Percentiles rank a stretch among this genome's conserved stretches.
Conservation (phyloP, 192 early-diverging fungal genomes). For the Umbelopsis sp. region DNA sequence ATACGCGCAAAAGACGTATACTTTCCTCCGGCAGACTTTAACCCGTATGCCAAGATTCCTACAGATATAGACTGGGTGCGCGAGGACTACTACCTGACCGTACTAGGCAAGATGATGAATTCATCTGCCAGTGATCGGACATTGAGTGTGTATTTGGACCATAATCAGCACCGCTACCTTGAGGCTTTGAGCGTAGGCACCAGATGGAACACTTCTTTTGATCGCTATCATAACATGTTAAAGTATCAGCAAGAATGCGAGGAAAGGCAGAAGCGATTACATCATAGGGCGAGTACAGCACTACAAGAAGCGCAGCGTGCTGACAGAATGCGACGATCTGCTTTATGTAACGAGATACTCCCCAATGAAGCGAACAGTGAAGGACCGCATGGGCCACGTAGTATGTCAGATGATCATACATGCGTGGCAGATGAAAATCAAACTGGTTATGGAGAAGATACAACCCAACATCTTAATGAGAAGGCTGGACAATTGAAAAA, state of each 20-base stretch:
- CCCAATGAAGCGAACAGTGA: background rate
- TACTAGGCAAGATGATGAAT: constrained; percentile 2
- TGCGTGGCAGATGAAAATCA: constrained; percentile 4
- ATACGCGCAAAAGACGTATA: background rate
- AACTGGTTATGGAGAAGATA: background rate
- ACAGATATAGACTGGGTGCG: constrained; percentile 8
- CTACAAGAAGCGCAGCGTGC: background rate
- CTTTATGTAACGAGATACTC: background rate
- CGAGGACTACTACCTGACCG: constrained; percentile 6
- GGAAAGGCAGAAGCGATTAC: background rate
- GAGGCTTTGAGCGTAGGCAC: constrained; percentile 10
- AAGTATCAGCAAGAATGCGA: constrained; percentile 5
- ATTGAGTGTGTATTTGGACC: background rate
- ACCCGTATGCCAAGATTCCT: background rate
- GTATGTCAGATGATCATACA: background rate
- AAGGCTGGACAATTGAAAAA: background rate
- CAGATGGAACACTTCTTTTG: constrained; percentile 9
- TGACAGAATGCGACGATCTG: background rate
- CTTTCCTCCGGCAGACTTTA: background rate
- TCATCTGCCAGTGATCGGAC: constrained; percentile 1
- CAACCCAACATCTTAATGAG: background rate
- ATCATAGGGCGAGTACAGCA: background rate
- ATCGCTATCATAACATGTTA: background rate
- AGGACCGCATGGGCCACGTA: too few relatives aligned
- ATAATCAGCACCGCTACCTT: background rate